Conservation (phyloP, 164 flowering plant species). For the Annona squamosa region DNA sequence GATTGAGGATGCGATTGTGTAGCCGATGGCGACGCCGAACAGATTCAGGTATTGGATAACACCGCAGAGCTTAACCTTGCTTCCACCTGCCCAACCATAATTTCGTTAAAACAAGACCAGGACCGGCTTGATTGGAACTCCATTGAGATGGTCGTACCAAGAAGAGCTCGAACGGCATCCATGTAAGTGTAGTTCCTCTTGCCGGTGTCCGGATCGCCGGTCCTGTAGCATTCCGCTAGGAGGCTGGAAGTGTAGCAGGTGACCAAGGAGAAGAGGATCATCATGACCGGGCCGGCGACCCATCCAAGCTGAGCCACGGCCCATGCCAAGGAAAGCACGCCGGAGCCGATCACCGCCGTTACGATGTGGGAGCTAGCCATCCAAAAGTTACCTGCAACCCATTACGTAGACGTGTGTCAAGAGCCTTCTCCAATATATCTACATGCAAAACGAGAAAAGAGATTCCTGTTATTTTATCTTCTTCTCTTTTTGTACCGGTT, state of each 20-base stretch:
- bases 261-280: conserved; percentile 47
- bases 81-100: conserved; percentile 24
- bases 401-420: neutral
- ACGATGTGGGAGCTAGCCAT: conserved; percentile 61
- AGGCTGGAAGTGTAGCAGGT: conserved; percentile 42
- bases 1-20: conserved; percentile 65
- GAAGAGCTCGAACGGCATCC: conserved; percentile 51
- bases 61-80: conserved; percentile 44
- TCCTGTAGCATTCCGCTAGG: conserved; percentile 47
- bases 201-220: conserved; percentile 41
- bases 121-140: neutral
- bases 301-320: conserved; percentile 62
- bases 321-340: conserved; percentile 58
- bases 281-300: conserved; percentile 55
- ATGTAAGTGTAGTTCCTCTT: conserved; percentile 54
- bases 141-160: conserved; percentile 26
- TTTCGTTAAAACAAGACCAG: neutral
- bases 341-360: conserved; percentile 64
- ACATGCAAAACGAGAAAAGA: neutral
- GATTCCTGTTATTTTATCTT: neutral
- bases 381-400: conserved; percentile 39
- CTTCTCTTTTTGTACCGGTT: conserved; percentile 9
- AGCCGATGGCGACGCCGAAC: conserved; percentile 60
- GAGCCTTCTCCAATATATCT: neutral
- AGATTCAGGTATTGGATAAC: conserved; percentile 49